Conservation (phyloP, 768 basidiomycete species). For the Termitomyces titanicus region DNA sequence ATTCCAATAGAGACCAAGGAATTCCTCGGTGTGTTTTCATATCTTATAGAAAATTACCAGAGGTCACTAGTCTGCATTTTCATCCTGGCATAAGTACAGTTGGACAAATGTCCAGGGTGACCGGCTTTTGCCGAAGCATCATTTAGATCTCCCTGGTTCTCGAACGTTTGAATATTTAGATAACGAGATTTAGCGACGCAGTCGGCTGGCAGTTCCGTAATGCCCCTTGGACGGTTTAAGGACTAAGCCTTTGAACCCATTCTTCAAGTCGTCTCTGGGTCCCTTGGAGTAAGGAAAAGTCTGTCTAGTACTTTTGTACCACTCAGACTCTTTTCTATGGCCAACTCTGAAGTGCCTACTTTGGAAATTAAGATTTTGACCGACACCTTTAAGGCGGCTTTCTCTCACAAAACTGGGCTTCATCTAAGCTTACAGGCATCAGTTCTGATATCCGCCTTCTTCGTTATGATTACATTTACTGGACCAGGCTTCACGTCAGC, state of each 20-base stretch:
- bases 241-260: not conserved
- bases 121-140: not conserved
- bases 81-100: too few species aligned
- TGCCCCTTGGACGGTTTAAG: not conserved
- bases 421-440: not conserved
- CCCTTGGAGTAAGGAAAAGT: not conserved
- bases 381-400: not conserved
- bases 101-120: too few species aligned
- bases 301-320: too few species aligned
- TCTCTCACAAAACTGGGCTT: not conserved
- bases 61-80: too few species aligned
- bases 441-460: not conserved
- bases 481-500: not conserved
- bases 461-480: not conserved
- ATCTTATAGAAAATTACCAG: too few species aligned
- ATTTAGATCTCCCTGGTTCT: too few species aligned
- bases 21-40: too few species aligned
- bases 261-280: not conserved
- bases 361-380: not conserved
- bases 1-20: too few species aligned
- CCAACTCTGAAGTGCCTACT: not conserved
- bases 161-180: too few species aligned
- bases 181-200: too few species aligned
- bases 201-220: not conserved
- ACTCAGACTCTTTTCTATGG: not conserved